Evolutionary conservation across 2,329 filamentous ascomycete genomes (phyloP), one percentile per base, ranked within the genome.

Genomic region (Nothopassalora personata): DNA sequence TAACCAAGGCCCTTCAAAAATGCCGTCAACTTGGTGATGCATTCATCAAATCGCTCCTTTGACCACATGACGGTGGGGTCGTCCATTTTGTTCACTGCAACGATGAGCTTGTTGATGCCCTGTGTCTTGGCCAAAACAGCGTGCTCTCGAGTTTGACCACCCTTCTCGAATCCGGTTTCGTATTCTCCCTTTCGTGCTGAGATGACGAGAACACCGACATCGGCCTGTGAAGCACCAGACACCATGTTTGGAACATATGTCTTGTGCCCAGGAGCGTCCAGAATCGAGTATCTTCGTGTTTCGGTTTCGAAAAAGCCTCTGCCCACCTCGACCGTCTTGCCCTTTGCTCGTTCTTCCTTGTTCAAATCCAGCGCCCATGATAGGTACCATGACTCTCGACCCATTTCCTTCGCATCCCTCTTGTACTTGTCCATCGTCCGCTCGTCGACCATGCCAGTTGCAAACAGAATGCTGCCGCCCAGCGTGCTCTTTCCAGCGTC

Each of bases 71-170:
- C 95, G 2, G 94, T 99, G 10, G 88, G 81, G 73, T 99, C 94
- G 73, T 99, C 94, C 95, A 99, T 99, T 83, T 99, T 99, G 85
- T 99, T 99, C 73, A 97, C 92, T 55, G 84, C 94, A 31, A 99
- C 87, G 49, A 97, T 82, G 57, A 99, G 83, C 79, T 97, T 97
- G 82, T 96, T 96, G 60, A 99, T 94, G 77, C 94, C 94, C 74
- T 96, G 93, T 0, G 95, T 99, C 79, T 97, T 96, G 67, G 95
- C 95, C 72, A 99, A 83, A 81, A 99, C 91, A 58, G 95, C 94
- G 77, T 97, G 93, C 83, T 99, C 94, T 73, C 94, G 86, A 56
- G 94, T 99, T 76, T 99, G 94, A 39, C 94, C 93, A 64, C 94
- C 94, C 80, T 88, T 89, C 70, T 99, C 94, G 74, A 99, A 99